Evolutionary conservation across 1,284 basidiomycete genomes (phyloP), one percentile per base, ranked within the genome.

Genomic region (Amylostereum areolatum): DNA sequence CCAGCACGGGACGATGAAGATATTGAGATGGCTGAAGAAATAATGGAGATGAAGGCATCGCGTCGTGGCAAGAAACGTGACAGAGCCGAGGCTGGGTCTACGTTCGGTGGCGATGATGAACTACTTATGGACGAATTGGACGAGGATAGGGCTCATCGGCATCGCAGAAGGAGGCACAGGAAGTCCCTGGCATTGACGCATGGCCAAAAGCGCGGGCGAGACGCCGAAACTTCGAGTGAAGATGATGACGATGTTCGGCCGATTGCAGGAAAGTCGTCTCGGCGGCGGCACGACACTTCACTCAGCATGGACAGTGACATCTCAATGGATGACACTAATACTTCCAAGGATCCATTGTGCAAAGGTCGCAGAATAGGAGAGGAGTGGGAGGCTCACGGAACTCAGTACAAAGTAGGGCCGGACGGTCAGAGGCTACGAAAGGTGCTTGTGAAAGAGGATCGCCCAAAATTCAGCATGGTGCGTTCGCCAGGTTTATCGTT

Each of bases 11-110:
- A 43, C 29, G 45, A 39, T 11, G 55, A 40, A 8, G 65, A 63
- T 24, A 52, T 60, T 9, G 61, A 63, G 5, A 66, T 68, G 66
- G 61, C 56, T 30, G 56, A 62, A 24, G 60, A 61, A 2, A 52
- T 57, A n/a, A 52, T 59, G 11, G 64, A 66, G 10, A 24, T 60
- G 37, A 50, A 44, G 49, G 58, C 66, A 24, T 59, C 65, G 48
- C 57, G 62, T n/a, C 75, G 85, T 54, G 87, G 87, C 29, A 85
- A 77, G 70, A 90, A 90, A 66, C 77, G 87, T 49, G 84, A 84
- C 62, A 81, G 83, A 43, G 73, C 76, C 11, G 85, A 88, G 58
- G 83, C 81, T 47, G 85, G 77, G 5, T 86, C 84, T 5, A 79
- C 78, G 0, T 81, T 86, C 59, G 85, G 78, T 43, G 80, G 75